phyloP scores from a whole-genome alignment of 495 filamentous ascomycete genomes.

The Bacidia gigantensis region DNA sequence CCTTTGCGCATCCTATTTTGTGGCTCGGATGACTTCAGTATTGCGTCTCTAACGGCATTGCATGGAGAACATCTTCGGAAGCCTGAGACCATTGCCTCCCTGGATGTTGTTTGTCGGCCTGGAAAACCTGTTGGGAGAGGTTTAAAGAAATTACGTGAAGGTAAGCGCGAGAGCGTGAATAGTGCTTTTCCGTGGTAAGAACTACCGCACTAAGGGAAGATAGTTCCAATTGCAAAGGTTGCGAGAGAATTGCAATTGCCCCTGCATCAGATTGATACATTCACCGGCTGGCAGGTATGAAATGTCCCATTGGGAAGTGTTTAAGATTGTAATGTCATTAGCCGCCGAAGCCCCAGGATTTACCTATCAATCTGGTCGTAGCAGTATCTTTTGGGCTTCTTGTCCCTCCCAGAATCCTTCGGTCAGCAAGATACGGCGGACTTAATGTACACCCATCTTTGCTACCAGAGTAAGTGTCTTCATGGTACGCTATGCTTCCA shows the following conservation, averaged over 20 bases:
- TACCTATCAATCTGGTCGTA: constrained; percentile 65
- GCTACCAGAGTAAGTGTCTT: constrained; percentile 56
- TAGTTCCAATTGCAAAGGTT: constrained; percentile 61
- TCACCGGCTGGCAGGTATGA: constrained; percentile 64
- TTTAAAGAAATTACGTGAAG: constrained; percentile 53
- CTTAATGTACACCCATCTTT: constrained; percentile 93
- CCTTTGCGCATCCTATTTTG: constrained; percentile 90
- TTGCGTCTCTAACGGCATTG: constrained; percentile 60
- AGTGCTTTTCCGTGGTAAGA: not conserved
- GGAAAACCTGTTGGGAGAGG: constrained; percentile 64
- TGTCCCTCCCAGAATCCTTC: constrained; percentile 64
- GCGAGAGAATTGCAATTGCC: constrained; percentile 49
- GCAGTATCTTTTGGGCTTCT: constrained; percentile 94
- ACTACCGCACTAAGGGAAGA: not conserved
- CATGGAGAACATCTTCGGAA: constrained; percentile 41
- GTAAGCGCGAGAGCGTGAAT: no score
- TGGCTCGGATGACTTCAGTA: constrained; percentile 86
- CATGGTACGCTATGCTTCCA: not conserved
- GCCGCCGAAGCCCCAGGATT: constrained; percentile 40
- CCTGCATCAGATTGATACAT: constrained; percentile 63
- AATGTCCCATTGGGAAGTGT: not conserved
- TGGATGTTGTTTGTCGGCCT: constrained; percentile 76
- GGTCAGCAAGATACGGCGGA: constrained; percentile 60
- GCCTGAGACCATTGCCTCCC: constrained; percentile 51
- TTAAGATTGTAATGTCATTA: constrained; percentile 19